These are phyloP conservation scores for Phlegmacium glaucopus DNA, from an alignment of 768 basidiomycete species.

Conservation along the genomic window DNA sequence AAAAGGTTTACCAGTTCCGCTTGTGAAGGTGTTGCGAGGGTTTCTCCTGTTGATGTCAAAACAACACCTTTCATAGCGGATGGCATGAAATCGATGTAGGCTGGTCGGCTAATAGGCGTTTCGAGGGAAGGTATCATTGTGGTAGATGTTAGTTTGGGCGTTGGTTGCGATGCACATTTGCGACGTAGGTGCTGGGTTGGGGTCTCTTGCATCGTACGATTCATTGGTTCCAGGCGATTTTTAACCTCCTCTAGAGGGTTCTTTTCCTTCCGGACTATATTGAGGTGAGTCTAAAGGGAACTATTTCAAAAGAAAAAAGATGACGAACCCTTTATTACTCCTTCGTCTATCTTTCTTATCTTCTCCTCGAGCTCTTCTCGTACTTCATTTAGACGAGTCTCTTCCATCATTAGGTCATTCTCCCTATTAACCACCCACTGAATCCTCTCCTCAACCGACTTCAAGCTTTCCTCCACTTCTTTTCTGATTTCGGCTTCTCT, in stretches of 20 bases:
- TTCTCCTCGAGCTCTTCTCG: slow-evolving; percentile 49
- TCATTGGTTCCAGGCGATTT: slow-evolving; percentile 57
- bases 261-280: slow-evolving; percentile 44
- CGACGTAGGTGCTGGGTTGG: slow-evolving; percentile 19
- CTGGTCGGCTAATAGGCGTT: slow-evolving; percentile 49
- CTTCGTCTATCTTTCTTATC: slow-evolving; percentile 38
- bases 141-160: slow-evolving; percentile 26
- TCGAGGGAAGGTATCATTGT: slow-evolving; percentile 34
- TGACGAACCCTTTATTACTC: slow-evolving; percentile 14
- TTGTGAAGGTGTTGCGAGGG: slow-evolving; percentile 67
- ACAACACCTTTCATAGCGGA: slow-evolving; percentile 78
- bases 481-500: slow-evolving; percentile 48
- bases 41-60: slow-evolving; percentile 74
- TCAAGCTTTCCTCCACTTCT: slow-evolving; percentile 46
- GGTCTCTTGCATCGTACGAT: slow-evolving; percentile 23
- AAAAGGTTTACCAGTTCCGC: slow-evolving; percentile 66
- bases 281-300: not conserved
- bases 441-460: slow-evolving; percentile 48
- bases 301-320: not conserved
- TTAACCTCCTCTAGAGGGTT: slow-evolving; percentile 75
- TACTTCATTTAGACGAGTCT: slow-evolving; percentile 42
- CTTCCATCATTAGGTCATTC: slow-evolving; percentile 51
- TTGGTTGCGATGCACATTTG: slow-evolving; percentile 23
- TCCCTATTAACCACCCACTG: slow-evolving; percentile 50
- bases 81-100: slow-evolving; percentile 31